Evolutionary conservation across 495 filamentous ascomycete genomes (phyloP).

Genomic region (Hypoxylon fragiforme): DNA sequence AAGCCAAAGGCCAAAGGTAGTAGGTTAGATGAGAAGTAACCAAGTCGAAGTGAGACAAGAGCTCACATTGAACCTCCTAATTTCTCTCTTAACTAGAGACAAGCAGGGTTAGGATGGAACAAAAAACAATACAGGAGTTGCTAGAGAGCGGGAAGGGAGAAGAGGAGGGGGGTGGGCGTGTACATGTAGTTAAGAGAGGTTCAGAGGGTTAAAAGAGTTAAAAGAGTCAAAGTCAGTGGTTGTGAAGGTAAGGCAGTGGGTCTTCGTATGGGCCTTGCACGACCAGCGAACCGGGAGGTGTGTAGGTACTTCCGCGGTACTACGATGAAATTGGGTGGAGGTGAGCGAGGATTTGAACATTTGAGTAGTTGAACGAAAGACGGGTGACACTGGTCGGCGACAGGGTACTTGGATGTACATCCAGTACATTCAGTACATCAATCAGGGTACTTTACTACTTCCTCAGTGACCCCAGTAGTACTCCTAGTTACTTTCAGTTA

Average conservation of each 20-base stretch:
- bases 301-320: constrained; percentile 38
- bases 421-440: no score
- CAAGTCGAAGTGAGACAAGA: constrained; percentile 39
- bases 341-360: constrained; percentile 28
- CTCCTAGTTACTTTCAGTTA: no score
- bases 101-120: constrained; percentile 41
- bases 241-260: constrained; percentile 14
- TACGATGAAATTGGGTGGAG: constrained; percentile 37
- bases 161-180: constrained; percentile 40
- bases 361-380: constrained; percentile 14
- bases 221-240: no score
- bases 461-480: no score
- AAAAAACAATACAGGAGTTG: constrained; percentile 39
- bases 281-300: constrained; percentile 36
- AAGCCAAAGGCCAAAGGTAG: constrained; percentile 17
- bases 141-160: constrained; percentile 41
- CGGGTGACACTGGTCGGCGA: constrained; percentile 38
- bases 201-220: no score
- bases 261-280: constrained; percentile 31
- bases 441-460: no score
- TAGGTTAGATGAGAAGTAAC: constrained; percentile 13
- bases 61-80: constrained; percentile 33
- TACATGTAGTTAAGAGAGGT: constrained; percentile 39
- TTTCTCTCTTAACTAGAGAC: constrained; percentile 39
- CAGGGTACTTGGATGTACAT: constrained; percentile 33